phyloP scores from a whole-genome alignment of 1,139 yeast species.

The Scheffersomyces segobiensis region DNA sequence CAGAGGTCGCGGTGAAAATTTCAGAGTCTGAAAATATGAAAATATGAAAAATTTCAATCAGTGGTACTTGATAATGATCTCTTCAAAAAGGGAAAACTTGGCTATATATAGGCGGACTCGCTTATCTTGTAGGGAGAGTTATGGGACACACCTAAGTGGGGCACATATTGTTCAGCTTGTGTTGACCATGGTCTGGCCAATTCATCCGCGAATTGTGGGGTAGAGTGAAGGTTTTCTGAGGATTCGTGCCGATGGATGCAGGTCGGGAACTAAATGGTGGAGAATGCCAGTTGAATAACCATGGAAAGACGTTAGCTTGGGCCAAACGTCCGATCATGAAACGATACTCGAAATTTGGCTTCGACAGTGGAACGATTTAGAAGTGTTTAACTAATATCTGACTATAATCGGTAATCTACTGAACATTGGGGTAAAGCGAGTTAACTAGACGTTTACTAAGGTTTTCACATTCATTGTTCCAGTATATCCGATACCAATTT shows the following conservation, averaged over 20 bases:
- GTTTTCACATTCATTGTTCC: background rate
- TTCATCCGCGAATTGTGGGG: background rate
- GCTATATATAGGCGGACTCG: background rate
- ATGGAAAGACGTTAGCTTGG: background rate
- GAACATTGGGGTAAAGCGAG: background rate
- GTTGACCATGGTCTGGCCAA: background rate
- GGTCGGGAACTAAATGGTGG: background rate
- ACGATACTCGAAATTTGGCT: background rate
- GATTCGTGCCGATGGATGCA: background rate
- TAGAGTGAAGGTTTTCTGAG: background rate
- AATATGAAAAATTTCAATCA: background rate
- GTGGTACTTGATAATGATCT: background rate
- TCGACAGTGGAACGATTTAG: background rate
- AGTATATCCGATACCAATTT: background rate
- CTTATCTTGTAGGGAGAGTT: background rate
- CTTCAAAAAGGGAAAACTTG: background rate
- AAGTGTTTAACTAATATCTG: background rate
- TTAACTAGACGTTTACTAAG: background rate
- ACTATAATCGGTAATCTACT: background rate
- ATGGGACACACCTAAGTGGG: background rate
- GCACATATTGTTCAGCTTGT: background rate
- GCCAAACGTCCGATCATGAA: background rate
- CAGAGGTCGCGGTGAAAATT: background rate
- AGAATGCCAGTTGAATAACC: background rate
- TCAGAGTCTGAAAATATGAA: background rate